phyloP scores from a whole-genome alignment of 441 rosid genomes.

The Hura crepitans region DNA sequence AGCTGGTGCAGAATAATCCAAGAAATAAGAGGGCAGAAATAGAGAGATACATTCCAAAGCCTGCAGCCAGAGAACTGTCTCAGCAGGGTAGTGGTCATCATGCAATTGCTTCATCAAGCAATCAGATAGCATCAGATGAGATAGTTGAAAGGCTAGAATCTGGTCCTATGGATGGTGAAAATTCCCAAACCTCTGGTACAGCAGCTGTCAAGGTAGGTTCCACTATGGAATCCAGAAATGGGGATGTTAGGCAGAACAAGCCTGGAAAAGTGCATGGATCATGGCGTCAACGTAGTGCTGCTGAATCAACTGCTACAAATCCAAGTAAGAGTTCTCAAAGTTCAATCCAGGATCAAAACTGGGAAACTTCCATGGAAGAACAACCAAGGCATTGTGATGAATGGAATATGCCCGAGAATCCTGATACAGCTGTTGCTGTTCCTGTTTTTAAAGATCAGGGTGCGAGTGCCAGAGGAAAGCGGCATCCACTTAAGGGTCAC shows the following conservation, averaged over 20 bases:
- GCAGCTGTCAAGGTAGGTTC: conserved; percentile 38
- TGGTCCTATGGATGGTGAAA: conserved; percentile 37
- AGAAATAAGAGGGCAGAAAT: conserved; percentile 86
- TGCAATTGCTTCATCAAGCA: conserved; percentile 25
- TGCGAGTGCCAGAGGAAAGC: conserved; percentile 48
- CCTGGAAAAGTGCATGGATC: conserved; percentile 63
- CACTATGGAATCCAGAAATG: conserved; percentile 41
- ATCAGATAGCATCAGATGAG: conserved; percentile 34
- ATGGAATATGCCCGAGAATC: conserved; percentile 49
- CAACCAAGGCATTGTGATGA: conserved; percentile 44
- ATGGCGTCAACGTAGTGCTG: conserved; percentile 63
- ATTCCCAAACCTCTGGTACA: conserved; percentile 36
- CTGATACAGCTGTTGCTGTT: conserved; percentile 30
- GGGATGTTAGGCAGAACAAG: conserved; percentile 54
- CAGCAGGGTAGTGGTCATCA: conserved; percentile 57
- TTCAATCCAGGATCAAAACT: conserved; percentile 38
- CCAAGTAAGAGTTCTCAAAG: conserved; percentile 36
- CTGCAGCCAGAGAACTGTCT: conserved; percentile 84
- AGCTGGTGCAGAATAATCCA: conserved; percentile 52
- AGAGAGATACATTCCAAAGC: conserved; percentile 89
- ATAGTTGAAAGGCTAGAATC: conserved; percentile 35
- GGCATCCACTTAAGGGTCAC: conserved; percentile 50
- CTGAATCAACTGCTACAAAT: conserved; percentile 41
- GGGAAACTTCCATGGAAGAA: conserved; percentile 39
- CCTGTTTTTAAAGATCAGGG: conserved; percentile 55